Evolutionary conservation across 768 basidiomycete genomes (phyloP), one percentile per base, ranked within the genome.

Genomic region (Suillus tomentosus): DNA sequence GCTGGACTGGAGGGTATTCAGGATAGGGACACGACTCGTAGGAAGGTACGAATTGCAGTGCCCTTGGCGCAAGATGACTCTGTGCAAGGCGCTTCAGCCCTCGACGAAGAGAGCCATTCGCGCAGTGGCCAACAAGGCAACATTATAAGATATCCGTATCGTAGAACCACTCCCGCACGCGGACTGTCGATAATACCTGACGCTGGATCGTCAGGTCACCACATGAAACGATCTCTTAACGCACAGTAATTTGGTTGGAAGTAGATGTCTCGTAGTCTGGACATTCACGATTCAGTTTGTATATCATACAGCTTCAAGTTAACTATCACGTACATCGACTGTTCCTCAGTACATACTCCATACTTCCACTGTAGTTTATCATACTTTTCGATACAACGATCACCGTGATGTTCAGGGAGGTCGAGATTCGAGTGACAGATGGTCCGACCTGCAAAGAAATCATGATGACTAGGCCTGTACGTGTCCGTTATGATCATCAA

Each of bases 21-120:
- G 13, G 61, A 57, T 56, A 62, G 63, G 50, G 64, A 57, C 31
- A 51, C 50, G 2, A 51, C 64, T 5, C 65, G 57, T 55, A 68
- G 64, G 42, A 69, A 65, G 43, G 43, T 70, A 19, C 71, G 67
- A 64, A 68, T 73, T 15, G 64, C 64, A 19, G 50, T 72, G 56
- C 68, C 72, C 1, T 62, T 70, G 43, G 48, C 40, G 40, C 65
- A 43, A 24, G 65, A 66, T 2, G 45, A 66, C 27, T 27, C 27
- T 14, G 47, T 5, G 3, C 47, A 50, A 3, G 34, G n/a, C 36
- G 24, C 31, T 5, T 34, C 65, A 8, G 31, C 43, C 15, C 56
- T 27, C 6, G 39, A 24, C 5, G 15, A 22, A 42, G 22, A 15
- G 36, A 17, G 8, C 14, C 14, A 37, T 22, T 4, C 22, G 9